Base-by-base conservation (phyloP, 2,329 filamentous ascomycete genomes). In the Claviceps sp. region DNA sequence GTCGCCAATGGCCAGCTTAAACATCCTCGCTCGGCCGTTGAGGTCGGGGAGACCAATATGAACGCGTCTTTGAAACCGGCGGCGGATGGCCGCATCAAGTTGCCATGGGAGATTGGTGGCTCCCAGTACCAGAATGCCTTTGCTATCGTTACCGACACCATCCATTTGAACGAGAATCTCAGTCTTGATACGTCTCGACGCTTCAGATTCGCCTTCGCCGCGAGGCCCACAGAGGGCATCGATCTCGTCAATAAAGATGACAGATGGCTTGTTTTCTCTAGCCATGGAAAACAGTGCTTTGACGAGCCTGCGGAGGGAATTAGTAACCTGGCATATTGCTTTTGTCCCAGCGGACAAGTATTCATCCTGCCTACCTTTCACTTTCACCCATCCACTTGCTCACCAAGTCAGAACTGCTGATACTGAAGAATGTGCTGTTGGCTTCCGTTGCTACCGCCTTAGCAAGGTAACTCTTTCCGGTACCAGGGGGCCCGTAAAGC, bases 381-480 rank as follows among this genome's bases (percentile, higher is more conserved):
- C 87, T 94, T 71, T 98, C 93, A 73, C 93, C 93, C 93, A 98
- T 98, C 93, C 93, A 98, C 67, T 98, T 98, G 68, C 88, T 95
- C 55, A 98, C 93, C 68, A 98, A 69, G 67, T 98, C 93, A 65
- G 88, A 95, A 76, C 88, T 95, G 71, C 88, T 95, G 59, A 98
- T 91, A 64, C 89, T 96, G 78, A 98, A 98, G 67, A 98, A 98
- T 3, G 93, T 97, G 70, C 90, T 96, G 70, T 98, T 97, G 54
- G 93, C 93, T 70, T 98, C 93, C 18, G 93, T 98, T 50, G 93
- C 93, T 49, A 98, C 91, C 2, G 93, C 93, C 70, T 97, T 98
- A 56, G 93, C 93, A 51, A 98, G 74, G 68, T 96, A 96, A 74
- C 86, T 93, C 75, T 98, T 98, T 72, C 93, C 93, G 5, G 93